Conservation (phyloP, 2,329 filamentous ascomycete genomes). For the Venturiaceae sp. region DNA sequence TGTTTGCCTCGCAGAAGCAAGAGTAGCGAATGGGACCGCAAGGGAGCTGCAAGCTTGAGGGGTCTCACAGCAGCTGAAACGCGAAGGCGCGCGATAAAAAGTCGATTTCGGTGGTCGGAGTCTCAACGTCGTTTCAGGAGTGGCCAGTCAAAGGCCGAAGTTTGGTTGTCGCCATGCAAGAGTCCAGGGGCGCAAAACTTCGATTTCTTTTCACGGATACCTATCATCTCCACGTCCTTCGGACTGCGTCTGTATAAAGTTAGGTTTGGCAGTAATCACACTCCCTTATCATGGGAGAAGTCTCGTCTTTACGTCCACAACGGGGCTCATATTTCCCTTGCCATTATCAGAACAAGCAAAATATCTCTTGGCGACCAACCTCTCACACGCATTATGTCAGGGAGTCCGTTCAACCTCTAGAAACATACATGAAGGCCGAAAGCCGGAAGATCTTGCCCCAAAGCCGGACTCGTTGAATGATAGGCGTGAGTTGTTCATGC, state of each 20-base stretch:
- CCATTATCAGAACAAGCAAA: neutral
- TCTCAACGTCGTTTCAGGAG: neutral
- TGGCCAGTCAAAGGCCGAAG: neutral
- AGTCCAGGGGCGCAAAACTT: neutral
- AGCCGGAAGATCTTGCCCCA: neutral
- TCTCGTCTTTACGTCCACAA: neutral
- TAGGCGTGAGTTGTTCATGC: neutral
- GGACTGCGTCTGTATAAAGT: neutral
- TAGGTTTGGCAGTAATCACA: neutral
- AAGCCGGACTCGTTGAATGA: no score
- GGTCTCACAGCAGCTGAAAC: neutral
- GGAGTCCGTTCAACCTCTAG: neutral
- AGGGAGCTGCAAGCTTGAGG: neutral
- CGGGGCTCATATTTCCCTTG: neutral
- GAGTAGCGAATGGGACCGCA: neutral
- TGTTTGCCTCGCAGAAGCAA: neutral
- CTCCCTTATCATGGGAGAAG: neutral
- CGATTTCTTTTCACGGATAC: no score
- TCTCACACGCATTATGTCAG: neutral
- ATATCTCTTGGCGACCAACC: neutral
- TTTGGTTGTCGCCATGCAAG: neutral
- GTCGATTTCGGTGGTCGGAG: neutral
- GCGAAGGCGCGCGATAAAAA: conserved; percentile 1
- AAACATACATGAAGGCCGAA: neutral
- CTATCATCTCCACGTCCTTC: neutral